These are phyloP conservation scores for Trypanosoma lewisi DNA, from an alignment of 208 protist genomes.

Conservation along the genomic window DNA sequence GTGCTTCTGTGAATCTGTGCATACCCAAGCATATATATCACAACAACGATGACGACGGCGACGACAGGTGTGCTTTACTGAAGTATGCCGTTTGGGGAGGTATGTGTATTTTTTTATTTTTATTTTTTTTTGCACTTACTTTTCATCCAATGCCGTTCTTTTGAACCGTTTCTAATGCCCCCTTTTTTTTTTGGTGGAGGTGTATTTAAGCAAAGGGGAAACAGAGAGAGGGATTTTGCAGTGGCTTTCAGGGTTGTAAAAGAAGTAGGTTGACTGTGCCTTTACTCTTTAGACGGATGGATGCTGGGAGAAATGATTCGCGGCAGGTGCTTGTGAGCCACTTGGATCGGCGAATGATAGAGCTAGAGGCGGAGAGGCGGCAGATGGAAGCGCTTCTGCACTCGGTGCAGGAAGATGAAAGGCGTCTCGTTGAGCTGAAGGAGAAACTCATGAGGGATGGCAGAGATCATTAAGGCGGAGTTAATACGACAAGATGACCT, in stretches of 20 bases:
- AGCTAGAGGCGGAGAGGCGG: constrained; percentile 49
- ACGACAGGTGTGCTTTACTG: no score
- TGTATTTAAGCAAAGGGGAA: no score
- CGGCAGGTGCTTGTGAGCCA: constrained; percentile 13
- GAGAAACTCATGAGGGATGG: neutral
- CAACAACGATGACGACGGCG: no score
- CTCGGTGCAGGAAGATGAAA: constrained; percentile 37
- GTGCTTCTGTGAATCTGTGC: no score
- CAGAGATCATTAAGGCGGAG: neutral
- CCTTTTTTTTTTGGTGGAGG: neutral
- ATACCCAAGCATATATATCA: no score
- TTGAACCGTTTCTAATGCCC: neutral
- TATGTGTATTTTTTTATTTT: neutral
- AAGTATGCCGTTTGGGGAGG: no score
- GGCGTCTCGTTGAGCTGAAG: constrained; percentile 33
- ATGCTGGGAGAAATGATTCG: neutral
- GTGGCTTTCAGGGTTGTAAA: neutral
- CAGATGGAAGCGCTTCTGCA: constrained; percentile 25
- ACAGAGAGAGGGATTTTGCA: no score
- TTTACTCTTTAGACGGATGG: constrained; percentile 9
- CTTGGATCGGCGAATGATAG: constrained; percentile 27
- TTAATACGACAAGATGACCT: neutral
- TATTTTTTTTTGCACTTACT: neutral
- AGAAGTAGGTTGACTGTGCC: neutral
- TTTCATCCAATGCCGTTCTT: neutral